Percentiles rank a stretch among this genome's conserved stretches.
phyloP scores from a whole-genome alignment of 2,329 filamentous ascomycete species.

The Cladophialophora immunda region DNA sequence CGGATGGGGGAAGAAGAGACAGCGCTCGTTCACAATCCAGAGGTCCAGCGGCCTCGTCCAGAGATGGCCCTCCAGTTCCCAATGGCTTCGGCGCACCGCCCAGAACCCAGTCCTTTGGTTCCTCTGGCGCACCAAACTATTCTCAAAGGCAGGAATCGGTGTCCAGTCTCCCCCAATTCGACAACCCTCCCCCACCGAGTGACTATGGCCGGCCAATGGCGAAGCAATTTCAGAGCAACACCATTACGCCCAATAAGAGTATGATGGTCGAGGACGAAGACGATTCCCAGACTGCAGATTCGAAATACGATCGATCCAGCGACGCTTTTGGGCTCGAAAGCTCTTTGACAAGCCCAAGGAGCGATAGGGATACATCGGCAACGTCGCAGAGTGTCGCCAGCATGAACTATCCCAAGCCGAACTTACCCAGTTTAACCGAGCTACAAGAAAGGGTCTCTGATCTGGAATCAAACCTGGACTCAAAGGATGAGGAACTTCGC shows the following conservation, averaged over 20 bases:
- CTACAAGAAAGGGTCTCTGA: slow-evolving; percentile 76
- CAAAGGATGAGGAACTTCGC: slow-evolving; percentile 75
- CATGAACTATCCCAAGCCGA: slow-evolving; percentile 78
- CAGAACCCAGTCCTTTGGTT: slow-evolving; percentile 36
- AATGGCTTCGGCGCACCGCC: slow-evolving; percentile 48
- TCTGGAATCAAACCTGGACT: slow-evolving; percentile 73
- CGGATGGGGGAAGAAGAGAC: slow-evolving; percentile 72
- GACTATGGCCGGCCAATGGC: slow-evolving; percentile 79
- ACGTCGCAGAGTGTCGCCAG: slow-evolving; percentile 54
- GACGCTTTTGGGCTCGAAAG: slow-evolving; percentile 71
- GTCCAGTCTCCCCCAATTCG: slow-evolving; percentile 33
- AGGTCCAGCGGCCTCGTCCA: slow-evolving; percentile 57
- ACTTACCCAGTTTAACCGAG: slow-evolving; percentile 77
- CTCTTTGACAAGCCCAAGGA: slow-evolving; percentile 49
- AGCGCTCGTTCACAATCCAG: slow-evolving; percentile 72
- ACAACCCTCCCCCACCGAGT: slow-evolving; percentile 48
- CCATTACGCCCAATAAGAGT: slow-evolving; percentile 96
- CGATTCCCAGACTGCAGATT: slow-evolving; percentile 66
- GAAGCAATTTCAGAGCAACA: slow-evolving; percentile 93
- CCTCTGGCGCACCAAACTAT: slow-evolving; percentile 31
- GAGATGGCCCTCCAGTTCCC: slow-evolving; percentile 46
- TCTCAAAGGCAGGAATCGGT: slow-evolving; percentile 27
- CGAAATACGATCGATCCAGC: slow-evolving; percentile 66
- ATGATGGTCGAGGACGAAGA: slow-evolving; percentile 97
- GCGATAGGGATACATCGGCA: slow-evolving; percentile 57